Base-by-base conservation (phyloP, 225 moss, liverwort and hornwort genomes). In the Anthoceros angustus region DNA sequence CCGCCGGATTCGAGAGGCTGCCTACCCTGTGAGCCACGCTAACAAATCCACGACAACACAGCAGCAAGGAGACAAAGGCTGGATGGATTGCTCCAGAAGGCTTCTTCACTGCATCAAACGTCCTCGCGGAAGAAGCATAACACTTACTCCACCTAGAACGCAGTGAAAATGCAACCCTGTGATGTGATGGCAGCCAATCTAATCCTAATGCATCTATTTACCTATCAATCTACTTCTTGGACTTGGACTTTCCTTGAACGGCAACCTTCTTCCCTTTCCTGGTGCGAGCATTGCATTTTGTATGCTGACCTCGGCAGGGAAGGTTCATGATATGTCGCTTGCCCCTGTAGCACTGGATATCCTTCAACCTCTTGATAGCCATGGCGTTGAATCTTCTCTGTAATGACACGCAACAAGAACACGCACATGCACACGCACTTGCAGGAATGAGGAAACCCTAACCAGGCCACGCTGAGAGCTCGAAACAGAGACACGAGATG, bases 231-330 rank as follows among this genome's bases (percentile, higher is more conserved):
- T 55, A 55, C 55, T 23, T 55, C 55, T 55, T 55, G n/a, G n/a
- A 18, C 77, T 84, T 87, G 83, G 91, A 89, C 83, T 89, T 92
- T 63, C 98, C 98, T 2, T 86, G 88, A 61, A 98, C 81, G 11
- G 92, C 86, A 24, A 98, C 63, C 80, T 92, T 98, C 85, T 98
- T 98, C 72, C 92, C 95, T 72, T 86, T 82, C 70, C 82, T 72
- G 50, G 91, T 92, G 63, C 91, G 82, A 18, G 91, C 88, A 66
- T 92, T 92, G 74, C 91, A 92, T 70, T 92, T 92, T 5, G 87
- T 92, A 65, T 86, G 86, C 78, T 88, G 92, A 3, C 92, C 92
- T 81, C 92, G 77, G 78, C 88, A 86, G 25, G 92, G 88, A 41
- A 88, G 70, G 61, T 86, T 83, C 68, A 70, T 71, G 42, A 80